Base-by-base conservation (phyloP, 2,329 filamentous ascomycete genomes). In the Xylariomycetidae sp. region DNA sequence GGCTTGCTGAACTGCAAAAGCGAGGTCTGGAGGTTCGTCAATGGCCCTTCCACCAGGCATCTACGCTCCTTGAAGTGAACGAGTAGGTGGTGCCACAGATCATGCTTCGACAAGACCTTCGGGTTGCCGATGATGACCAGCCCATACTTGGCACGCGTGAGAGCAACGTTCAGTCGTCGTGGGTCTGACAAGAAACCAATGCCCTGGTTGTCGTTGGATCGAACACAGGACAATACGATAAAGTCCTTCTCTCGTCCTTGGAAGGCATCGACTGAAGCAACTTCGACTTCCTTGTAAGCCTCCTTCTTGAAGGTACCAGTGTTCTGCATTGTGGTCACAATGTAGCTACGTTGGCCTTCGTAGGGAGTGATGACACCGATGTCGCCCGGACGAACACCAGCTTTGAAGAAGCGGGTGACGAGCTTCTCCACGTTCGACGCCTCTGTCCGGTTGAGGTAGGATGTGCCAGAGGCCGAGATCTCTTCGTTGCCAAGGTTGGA, bases 281-380 rank as follows among this genome's bases (percentile, higher is more conserved):
- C 92, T 60, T 98, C 92, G 16, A 98, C 90, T 54, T 96, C 90
- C 65, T 96, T 96, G 71, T 98, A 98, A 51, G 83, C 79, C 58
- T 98, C 92, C 67, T 98, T 98, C 68, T 94, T 95, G 70, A 93
- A 95, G 0, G 86, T 93, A 32, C 92, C 92, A 10, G 85, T 92
- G 43, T 90, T 88, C 63, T 98, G 92, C 90, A 98, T 96, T n/a
- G 90, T 95, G 57, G 86, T 94, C 38, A 98, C 92, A 45, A 98
- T 89, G 59, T 95, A 98, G 64, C 89, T 95, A 54, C 92, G 84
- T 64, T 98, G 92, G 38, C 92, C 92, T 65, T 98, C 92, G 59
- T 98, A 98, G 34, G 92, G 92, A 12, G 92, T 98, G 55, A 98
- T 96, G 52, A 98, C 92, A 66, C 92, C 92, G 56, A 98, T 96